Evolutionary conservation across 768 basidiomycete genomes (phyloP).

Genomic region (Clitopilus hobsonii): DNA sequence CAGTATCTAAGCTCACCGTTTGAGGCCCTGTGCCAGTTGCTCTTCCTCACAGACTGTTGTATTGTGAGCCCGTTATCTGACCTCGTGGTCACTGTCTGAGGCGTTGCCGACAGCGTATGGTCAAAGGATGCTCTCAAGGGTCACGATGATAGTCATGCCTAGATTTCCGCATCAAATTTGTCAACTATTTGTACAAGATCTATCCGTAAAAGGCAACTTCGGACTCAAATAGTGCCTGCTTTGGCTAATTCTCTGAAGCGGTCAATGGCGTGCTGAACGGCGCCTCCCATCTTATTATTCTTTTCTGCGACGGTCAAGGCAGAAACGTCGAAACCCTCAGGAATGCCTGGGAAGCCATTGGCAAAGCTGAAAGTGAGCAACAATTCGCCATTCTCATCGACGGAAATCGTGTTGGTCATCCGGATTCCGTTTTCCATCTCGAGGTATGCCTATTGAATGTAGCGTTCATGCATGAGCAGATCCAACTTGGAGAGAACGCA

Average conservation of each 20-base stretch:
- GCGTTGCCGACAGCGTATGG: slow-evolving; percentile 2
- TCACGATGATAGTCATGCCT: slow-evolving; percentile 3
- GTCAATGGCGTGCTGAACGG: slow-evolving; percentile 19
- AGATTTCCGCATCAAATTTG: slow-evolving; percentile 6
- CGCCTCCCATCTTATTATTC: slow-evolving; percentile 15
- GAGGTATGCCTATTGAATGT: slow-evolving; percentile 18
- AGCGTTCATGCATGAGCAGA: too few species aligned
- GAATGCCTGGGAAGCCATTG: slow-evolving; percentile 18
- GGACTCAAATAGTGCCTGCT: slow-evolving; percentile 9
- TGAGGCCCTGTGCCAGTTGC: too few species aligned
- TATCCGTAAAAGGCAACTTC: not conserved
- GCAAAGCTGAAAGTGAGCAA: slow-evolving; percentile 22
- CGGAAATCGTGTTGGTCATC: slow-evolving; percentile 21
- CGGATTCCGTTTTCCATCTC: slow-evolving; percentile 13
- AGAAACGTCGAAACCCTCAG: not conserved
- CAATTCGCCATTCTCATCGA: slow-evolving; percentile 17
- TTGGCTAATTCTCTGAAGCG: slow-evolving; percentile 17
- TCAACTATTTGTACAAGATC: not conserved
- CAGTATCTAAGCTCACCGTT: too few species aligned
- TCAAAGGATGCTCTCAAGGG: not conserved
- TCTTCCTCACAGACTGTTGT: not conserved
- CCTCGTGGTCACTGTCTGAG: not conserved
- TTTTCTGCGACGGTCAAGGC: slow-evolving; percentile 13
- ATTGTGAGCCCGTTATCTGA: not conserved
- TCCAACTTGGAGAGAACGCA: not conserved